Base-by-base conservation (phyloP, 75 land plant species). In the Cryptomeria japonica region DNA sequence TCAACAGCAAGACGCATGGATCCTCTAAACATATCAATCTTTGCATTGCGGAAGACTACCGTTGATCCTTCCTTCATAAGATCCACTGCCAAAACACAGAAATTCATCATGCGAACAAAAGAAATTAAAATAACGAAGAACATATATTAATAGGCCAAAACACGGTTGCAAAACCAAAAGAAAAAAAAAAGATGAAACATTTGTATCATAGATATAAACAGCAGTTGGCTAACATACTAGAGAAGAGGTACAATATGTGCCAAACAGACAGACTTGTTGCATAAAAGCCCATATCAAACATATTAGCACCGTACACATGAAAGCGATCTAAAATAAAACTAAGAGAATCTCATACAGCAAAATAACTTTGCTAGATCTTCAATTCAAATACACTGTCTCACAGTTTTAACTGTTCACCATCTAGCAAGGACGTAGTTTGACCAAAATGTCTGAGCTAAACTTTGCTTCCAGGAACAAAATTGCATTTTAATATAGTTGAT, bases 11-110 rank as follows among this genome's bases (percentile, higher is more conserved):
- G 86, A 84, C 94, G 93, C 96, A 95, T 95, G 18, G 93, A 93
- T 41, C 95, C 97, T 92, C 93, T 94, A 88, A 95, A 95, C 97
- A 95, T 95, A 83, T 95, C 97, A 64, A 95, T 95, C 87, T 96
- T 96, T 16, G 97, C 97, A 91, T 96, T 96, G 22, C 96, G 90
- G 15, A 96, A 80, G 22, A 93, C 91, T 1, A 95, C 94, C 2
- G 97, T 93, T 31, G 90, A 86, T 3, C 88, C 96, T 47, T 93
- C 89, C 86, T 94, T 93, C 97, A 96, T 92, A 88, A 93, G 75
- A 80, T 96, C 97, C 84, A 96, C 96, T 94, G 90, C 41, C 70
- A 84, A 53, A 88, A 46, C 16, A 82, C 5, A 5, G 5, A 82
- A 82, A 42, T 11, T 8, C 44, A 19, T 7, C n/a, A 79, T 39